Evolutionary conservation across 176 grass and related monocot genomes (phyloP).

Genomic region (Oryza glumipatula): DNA sequence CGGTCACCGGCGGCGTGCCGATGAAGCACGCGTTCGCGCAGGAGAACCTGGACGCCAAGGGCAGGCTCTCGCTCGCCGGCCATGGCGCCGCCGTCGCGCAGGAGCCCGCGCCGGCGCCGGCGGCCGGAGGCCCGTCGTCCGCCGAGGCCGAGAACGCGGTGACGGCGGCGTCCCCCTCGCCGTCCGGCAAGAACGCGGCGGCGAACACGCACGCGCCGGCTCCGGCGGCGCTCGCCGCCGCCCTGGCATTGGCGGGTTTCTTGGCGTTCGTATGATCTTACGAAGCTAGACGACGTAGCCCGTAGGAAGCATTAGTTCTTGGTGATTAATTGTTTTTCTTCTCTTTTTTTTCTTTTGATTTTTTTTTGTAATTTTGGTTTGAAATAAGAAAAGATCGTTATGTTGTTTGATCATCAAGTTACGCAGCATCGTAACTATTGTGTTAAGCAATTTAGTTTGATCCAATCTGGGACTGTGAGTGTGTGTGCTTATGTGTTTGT

Average conservation of each 20-base stretch:
- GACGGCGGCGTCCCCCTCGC: neutral
- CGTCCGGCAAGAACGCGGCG: slow-evolving; percentile 18
- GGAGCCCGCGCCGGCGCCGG: slow-evolving; percentile 20
- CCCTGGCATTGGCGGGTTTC: slow-evolving; percentile 36
- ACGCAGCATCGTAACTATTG: neutral
- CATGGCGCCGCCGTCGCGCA: neutral
- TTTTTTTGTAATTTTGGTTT: neutral
- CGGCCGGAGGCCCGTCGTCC: neutral
- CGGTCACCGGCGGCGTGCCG: slow-evolving; percentile 46
- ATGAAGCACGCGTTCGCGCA: slow-evolving; percentile 46
- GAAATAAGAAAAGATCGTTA: neutral
- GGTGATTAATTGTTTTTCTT: neutral
- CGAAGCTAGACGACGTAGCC: neutral
- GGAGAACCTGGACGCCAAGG: slow-evolving; percentile 51
- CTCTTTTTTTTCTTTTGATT: neutral
- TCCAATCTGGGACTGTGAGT: neutral
- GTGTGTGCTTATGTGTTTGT: neutral
- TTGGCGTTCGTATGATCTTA: slow-evolving; percentile 27
- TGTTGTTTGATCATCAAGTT: neutral
- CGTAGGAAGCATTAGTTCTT: slow-evolving; percentile 16
- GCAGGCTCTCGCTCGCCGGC: slow-evolving; percentile 45
- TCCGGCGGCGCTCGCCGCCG: neutral
- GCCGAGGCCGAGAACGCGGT: neutral
- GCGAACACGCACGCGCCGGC: neutral
- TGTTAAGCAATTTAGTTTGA: neutral